Evolutionary conservation across 2,329 filamentous ascomycete species (phyloP).

Genomic region (Trichocomaceae sp.): DNA sequence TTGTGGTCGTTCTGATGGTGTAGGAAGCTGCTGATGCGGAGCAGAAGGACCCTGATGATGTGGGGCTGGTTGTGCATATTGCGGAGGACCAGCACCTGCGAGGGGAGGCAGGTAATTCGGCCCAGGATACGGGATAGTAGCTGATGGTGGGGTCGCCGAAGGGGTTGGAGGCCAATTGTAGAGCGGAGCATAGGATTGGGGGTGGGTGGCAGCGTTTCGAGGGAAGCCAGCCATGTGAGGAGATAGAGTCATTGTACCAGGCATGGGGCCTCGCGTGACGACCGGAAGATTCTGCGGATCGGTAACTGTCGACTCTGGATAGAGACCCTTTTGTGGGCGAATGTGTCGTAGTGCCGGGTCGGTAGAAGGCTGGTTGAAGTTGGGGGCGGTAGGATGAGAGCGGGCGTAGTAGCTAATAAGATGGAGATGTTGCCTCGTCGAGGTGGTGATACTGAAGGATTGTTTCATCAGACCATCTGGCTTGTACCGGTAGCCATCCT

Average conservation of each 20-base stretch:
- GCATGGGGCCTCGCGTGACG: constrained; percentile 67
- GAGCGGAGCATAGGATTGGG: constrained; percentile 34
- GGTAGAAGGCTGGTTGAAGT: constrained; percentile 71
- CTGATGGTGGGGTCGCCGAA: constrained; percentile 37
- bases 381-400: constrained; percentile 63
- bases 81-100: constrained; percentile 24
- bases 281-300: constrained; percentile 75
- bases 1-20: constrained; percentile 29
- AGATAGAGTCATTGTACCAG: constrained; percentile 47
- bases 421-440: constrained; percentile 82
- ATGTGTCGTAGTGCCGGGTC: constrained; percentile 77
- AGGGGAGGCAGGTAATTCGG: constrained; percentile 32
- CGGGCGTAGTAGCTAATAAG: constrained; percentile 95
- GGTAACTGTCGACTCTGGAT: constrained; percentile 89
- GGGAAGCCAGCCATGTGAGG: constrained; percentile 52
- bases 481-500: constrained; percentile 90
- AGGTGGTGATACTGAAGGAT: constrained; percentile 97
- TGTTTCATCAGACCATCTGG: constrained; percentile 98
- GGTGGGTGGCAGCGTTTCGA: constrained; percentile 34
- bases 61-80: constrained; percentile 23
- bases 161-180: constrained; percentile 43
- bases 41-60: constrained; percentile 16
- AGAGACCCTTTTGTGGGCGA: constrained; percentile 85
- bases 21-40: constrained; percentile 21
- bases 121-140: constrained; percentile 28